phyloP scores from a whole-genome alignment of 1,284 basidiomycete genomes.

The Amylostereum areolatum region DNA sequence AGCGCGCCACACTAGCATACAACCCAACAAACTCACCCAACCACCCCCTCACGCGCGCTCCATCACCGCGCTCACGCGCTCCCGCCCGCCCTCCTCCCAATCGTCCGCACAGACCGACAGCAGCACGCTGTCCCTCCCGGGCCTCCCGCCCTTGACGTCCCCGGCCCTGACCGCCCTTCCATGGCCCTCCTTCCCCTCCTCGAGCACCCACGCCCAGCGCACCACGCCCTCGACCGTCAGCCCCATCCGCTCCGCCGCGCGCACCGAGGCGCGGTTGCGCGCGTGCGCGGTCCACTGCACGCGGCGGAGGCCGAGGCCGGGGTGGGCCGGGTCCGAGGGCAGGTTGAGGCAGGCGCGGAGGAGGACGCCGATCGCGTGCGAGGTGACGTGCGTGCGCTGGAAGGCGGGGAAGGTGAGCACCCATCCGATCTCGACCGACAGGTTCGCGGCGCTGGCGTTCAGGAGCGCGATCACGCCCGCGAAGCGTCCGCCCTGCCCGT shows the following conservation, averaged over 20 bases:
- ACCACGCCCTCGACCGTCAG: constrained; percentile 26
- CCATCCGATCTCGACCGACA: constrained; percentile 35
- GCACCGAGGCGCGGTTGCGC: constrained; percentile 23
- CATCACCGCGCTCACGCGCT: not conserved
- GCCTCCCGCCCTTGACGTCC: not conserved
- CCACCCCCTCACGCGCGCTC: too few relatives aligned
- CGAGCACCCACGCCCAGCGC: constrained; percentile 16
- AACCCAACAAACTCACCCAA: too few relatives aligned
- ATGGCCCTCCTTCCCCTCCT: not conserved
- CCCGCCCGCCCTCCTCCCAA: constrained; percentile 1
- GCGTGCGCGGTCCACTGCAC: constrained; percentile 31
- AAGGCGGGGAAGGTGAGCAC: constrained; percentile 37
- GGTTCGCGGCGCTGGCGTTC: constrained; percentile 23
- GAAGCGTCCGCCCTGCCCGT: constrained; percentile 15
- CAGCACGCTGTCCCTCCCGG: constrained; percentile 1
- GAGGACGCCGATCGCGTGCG: constrained; percentile 27
- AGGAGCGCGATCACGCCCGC: constrained; percentile 38
- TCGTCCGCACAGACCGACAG: constrained; percentile 5
- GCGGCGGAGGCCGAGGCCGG: constrained; percentile 27
- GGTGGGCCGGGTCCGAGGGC: constrained; percentile 11
- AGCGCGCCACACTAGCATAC: too few relatives aligned
- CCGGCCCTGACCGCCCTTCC: not conserved
- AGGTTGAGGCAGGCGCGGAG: constrained; percentile 23
- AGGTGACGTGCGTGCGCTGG: constrained; percentile 29
- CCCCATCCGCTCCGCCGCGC: constrained; percentile 27